Base-by-base conservation (phyloP, 805 yeast genomes). In the Candida chauliodis region DNA sequence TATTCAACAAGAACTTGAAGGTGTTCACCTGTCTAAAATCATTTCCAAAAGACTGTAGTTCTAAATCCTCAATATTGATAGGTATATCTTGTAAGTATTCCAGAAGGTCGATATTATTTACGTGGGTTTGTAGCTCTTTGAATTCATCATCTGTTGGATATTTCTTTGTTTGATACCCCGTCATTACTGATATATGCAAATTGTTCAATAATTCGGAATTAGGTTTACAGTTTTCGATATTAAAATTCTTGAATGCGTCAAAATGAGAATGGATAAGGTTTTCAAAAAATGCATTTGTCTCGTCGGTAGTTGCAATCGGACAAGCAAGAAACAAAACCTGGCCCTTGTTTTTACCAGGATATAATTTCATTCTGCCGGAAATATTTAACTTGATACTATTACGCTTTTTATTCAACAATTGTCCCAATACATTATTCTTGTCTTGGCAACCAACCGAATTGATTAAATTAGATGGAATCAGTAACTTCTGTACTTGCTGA, bases 61-160 rank as follows among this genome's bases (percentile, higher is more conserved):
- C 36, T 5, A 34, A 13, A 19, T 22, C 36, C 34, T 41, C 31
- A 22, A 27, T 23, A 29, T 30, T 27, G 22, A 41, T 13, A 18
- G 24, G 14, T 23, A 27, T n/a, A 32, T 34, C 29, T 11, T 34
- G n/a, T 3, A 29, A 14, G 16, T 23, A 13, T 23, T 33, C 16
- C 7, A 9, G 3, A 4, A 33, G 7, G 16, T 33, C 29, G 4
- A 33, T 33, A 16, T 16, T 13, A 4, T 13, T 4, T 5, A 33
- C 14, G 11, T 23, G 14, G 3, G 14, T 6, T 23, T 20, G 8
- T 5, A 33, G 7, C 3, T 15, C 10, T 15, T 33, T 18, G 3
- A 33, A 7, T 33, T 33, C 36, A 4, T 15, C 20, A 3, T 13
- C 4, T 3, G 13, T 24, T 24, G 24, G 10, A 4, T 11, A 5